phyloP scores from a whole-genome alignment of 2,329 filamentous ascomycete species.

The Teratosphaeria nubilosa region DNA sequence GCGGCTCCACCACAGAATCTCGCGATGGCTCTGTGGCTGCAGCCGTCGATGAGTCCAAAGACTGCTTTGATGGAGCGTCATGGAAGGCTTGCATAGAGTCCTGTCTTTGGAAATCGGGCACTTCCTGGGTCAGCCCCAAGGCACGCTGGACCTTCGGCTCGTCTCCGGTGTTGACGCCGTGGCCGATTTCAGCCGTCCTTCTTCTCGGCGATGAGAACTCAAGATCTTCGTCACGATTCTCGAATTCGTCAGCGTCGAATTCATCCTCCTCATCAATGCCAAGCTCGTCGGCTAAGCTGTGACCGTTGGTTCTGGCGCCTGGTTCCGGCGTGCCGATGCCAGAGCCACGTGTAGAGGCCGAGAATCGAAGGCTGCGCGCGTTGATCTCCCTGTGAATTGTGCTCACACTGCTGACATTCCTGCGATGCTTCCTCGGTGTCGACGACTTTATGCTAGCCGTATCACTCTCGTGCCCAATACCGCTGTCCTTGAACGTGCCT shows the following conservation, averaged over 20 bases:
- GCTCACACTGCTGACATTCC: constrained; percentile 26
- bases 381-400: constrained; percentile 6
- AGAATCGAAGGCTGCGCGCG: constrained; percentile 11
- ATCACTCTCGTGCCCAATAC: constrained; percentile 50
- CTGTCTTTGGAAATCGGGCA: constrained; percentile 1
- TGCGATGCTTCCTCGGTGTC: constrained; percentile 19
- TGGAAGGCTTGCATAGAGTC: not conserved
- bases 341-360: constrained; percentile 13
- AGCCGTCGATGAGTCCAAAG: not conserved
- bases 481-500: constrained; percentile 51
- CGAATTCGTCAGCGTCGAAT: constrained; percentile 40
- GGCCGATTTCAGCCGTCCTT: constrained; percentile 32
- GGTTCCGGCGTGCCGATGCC: constrained; percentile 25
- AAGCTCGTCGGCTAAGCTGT: constrained; percentile 84
- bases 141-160: constrained; percentile 39
- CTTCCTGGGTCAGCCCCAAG: constrained; percentile 25
- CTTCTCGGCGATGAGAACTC: constrained; percentile 30
- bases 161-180: constrained; percentile 23
- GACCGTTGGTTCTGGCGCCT: constrained; percentile 54
- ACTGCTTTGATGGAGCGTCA: not conserved
- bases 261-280: constrained; percentile 77
- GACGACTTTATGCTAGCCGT: constrained; percentile 55
- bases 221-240: constrained; percentile 59
- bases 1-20: not conserved
- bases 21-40: not conserved